Base-by-base conservation (phyloP, 345 rosid genomes). In the Anacardium occidentale region DNA sequence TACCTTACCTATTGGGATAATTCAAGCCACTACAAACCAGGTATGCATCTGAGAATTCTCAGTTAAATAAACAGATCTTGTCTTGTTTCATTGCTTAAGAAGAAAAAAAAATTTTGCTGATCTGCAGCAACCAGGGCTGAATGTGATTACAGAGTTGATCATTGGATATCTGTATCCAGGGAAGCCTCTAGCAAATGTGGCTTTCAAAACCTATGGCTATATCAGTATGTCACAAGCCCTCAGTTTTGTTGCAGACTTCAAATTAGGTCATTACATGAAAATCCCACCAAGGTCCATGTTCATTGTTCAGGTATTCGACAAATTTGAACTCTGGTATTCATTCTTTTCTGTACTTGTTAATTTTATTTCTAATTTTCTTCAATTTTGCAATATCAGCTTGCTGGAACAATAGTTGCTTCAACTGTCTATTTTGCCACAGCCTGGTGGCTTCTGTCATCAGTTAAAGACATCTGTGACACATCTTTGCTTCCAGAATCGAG, bases 241-340 rank as follows among this genome's bases (percentile, higher is more conserved):
- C 7, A 77, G 54, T 70, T 88, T 88, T 75, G 72, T 88, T 21
- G 47, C 62, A 0, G 92, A 88, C 75, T 88, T 88, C 79, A 85
- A 85, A 73, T 72, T 85, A 21, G 89, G 89, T 7, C 92, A 88
- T 77, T 85, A 84, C 65, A 84, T 88, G 88, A 85, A 88, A 74
- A 75, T 88, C 13, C 88, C 90, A 7, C 90, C 91, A 0, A 81
- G 72, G 74, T 83, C 90, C 34, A 85, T 88, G 88, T 88, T 84
- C 57, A 2, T 81, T 47, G 86, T 80, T 20, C 91, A 88, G 86
- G 89, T 83, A 61, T 44, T 21, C 50, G n/a, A 15, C 0, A 2
- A 22, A 45, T 50, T 40, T 14, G 0, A 21, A 40, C 14, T 4
- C 11, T 56, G 40, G 20, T 24, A 2, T 1, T 4, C 24, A 17